These are phyloP conservation scores for Dryas drummondii DNA, from an alignment of 306 rosid genomes.

Conservation along the genomic window DNA sequence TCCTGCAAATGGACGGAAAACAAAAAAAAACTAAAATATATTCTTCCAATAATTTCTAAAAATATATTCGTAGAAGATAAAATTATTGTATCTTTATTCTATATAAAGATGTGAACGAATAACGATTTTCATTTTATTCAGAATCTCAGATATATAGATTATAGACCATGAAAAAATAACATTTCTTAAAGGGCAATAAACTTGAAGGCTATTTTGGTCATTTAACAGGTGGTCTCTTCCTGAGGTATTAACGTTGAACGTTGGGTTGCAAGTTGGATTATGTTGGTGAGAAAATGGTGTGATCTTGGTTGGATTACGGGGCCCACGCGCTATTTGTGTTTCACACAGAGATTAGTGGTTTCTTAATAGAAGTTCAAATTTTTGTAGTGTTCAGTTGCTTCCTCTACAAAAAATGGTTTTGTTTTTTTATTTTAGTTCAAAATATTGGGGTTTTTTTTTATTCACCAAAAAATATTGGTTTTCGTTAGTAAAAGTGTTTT, in stretches of 20 bases:
- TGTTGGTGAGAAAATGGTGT: neutral
- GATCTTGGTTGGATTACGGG: neutral
- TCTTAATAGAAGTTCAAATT: neutral
- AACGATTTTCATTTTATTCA: neutral
- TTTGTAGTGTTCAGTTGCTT: neutral
- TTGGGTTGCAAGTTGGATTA: slow-evolving; percentile 7
- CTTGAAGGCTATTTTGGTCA: neutral
- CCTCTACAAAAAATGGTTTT: too few relatives aligned
- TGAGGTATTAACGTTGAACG: neutral
- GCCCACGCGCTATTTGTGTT: neutral
- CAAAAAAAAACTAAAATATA: too few relatives aligned
- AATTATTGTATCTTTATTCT: neutral
- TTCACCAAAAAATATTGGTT: too few relatives aligned
- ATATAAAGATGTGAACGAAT: neutral
- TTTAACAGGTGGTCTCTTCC: neutral
- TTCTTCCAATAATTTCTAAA: too few relatives aligned
- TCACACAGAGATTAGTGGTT: neutral
- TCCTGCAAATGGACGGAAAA: neutral
- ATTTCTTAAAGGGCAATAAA: neutral
- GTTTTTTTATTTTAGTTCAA: too few relatives aligned
- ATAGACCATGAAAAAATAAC: neutral
- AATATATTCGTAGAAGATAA: neutral
- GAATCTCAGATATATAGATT: too few relatives aligned
- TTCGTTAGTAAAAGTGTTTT: too few relatives aligned
- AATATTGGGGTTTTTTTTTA: too few relatives aligned